Conservation (phyloP, 2,329 filamentous ascomycete genomes). For the Colletotrichum filicis region DNA sequence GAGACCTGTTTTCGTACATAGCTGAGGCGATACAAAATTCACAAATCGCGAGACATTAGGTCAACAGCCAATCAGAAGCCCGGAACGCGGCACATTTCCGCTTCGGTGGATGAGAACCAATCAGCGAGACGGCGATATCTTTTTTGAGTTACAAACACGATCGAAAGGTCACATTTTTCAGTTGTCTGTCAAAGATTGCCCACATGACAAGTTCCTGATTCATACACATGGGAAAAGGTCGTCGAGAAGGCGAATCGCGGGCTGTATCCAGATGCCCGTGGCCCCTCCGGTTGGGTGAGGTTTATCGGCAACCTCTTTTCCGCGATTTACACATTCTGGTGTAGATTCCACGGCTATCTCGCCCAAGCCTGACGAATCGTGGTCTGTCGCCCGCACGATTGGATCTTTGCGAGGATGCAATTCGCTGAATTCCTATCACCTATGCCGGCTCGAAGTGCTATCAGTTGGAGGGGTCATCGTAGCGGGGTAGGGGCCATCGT, state of each 20-base stretch:
- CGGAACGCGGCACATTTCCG: slow-evolving; percentile 31
- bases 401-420: background rate
- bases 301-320: background rate
- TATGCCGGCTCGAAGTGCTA: background rate
- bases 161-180: background rate
- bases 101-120: slow-evolving; percentile 25
- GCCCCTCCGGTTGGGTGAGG: slow-evolving; percentile 32
- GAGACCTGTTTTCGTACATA: background rate
- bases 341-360: background rate
- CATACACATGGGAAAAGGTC: background rate
- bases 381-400: background rate
- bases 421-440: background rate
- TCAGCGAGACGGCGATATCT: background rate
- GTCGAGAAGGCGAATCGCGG: slow-evolving; percentile 8
- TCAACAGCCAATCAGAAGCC: slow-evolving; percentile 33
- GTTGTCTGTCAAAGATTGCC: background rate
- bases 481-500: background rate
- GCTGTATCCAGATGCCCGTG: slow-evolving; percentile 29
- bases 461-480: background rate
- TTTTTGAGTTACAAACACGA: background rate
- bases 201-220: background rate
- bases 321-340: background rate
- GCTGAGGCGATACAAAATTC: background rate
- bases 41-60: background rate
- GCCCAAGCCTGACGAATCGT: background rate